Conservation (phyloP, 352 stramenopile species). For the Phytophthora agathidicida region DNA sequence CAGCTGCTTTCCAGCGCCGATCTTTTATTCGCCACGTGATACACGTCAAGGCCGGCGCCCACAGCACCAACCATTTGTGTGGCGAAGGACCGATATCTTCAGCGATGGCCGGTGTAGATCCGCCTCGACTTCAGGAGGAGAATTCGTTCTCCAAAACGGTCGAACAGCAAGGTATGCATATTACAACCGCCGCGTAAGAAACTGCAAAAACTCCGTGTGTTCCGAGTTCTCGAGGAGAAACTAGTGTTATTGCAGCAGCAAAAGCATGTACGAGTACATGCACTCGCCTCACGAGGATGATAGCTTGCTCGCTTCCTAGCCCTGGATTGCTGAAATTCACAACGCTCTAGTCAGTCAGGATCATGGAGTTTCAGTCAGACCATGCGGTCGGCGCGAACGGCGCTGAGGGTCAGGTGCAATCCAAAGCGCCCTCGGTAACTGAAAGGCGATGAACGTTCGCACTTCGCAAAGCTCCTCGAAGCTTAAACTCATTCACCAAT, state of each 20-base stretch:
- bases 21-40: too few species aligned
- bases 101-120: slow-evolving; percentile 4
- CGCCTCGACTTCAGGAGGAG: slow-evolving; percentile 12
- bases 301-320: too few species aligned
- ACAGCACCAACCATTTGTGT: background rate
- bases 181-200: slow-evolving; percentile 4
- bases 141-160: slow-evolving; percentile 16
- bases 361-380: slow-evolving; percentile 16
- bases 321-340: too few species aligned
- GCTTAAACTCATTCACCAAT: slow-evolving; percentile 34
- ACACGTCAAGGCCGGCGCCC: background rate
- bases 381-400: slow-evolving; percentile 17
- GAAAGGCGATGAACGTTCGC: slow-evolving; percentile 16
- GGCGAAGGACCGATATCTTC: slow-evolving; percentile 9
- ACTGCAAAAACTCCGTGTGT: background rate
- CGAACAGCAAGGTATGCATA: slow-evolving; percentile 1
- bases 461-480: slow-evolving; percentile 8
- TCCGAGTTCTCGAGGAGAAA: too few species aligned
- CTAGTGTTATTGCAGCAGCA: too few species aligned
- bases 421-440: slow-evolving; percentile 18
- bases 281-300: too few species aligned
- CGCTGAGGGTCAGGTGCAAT: slow-evolving; percentile 1
- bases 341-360: slow-evolving; percentile 2
- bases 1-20: slow-evolving; percentile 4
- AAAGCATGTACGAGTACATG: too few species aligned